A percentile compares a stretch with the other conserved stretches of the same genome.
phyloP scores from a whole-genome alignment of 2,329 filamentous ascomycete genomes.

The Cucurbitaria berberidis region DNA sequence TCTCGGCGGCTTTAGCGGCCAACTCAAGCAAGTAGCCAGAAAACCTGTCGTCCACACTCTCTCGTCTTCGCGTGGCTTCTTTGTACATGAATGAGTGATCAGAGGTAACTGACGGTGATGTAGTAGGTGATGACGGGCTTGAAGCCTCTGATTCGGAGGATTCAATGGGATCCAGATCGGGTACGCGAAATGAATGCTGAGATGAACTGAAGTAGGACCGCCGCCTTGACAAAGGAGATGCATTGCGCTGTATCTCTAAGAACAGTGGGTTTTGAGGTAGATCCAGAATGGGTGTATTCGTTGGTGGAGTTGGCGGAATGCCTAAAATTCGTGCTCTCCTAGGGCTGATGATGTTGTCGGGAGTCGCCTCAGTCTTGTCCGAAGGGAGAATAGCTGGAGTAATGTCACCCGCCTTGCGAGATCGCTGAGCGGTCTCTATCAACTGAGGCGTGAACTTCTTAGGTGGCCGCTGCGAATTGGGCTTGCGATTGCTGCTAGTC shows the following conservation, averaged over 20 bases:
- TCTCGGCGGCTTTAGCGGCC: constrained; percentile 79
- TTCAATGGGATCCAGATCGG: constrained; percentile 66
- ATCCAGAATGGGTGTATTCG: constrained; percentile 44
- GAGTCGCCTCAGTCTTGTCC: constrained; percentile 75
- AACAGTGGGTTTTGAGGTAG: constrained; percentile 43
- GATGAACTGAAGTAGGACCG: constrained; percentile 47
- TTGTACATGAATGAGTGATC: constrained; percentile 58
- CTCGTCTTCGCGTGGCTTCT: constrained; percentile 62
- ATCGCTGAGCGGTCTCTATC: constrained; percentile 78
- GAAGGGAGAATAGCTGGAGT: constrained; percentile 67
- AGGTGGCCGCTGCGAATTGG: constrained; percentile 32
- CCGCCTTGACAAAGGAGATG: constrained; percentile 37
- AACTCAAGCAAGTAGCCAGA: constrained; percentile 79
- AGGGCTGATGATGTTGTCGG: constrained; percentile 48
- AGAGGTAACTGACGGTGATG: constrained; percentile 54
- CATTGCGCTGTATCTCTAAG: constrained; percentile 44
- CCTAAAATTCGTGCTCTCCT: constrained; percentile 53
- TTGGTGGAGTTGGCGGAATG: constrained; percentile 54
- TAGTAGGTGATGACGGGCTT: constrained; percentile 53
- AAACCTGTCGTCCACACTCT: constrained; percentile 76
- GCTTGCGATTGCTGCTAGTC: constrained; percentile 25
- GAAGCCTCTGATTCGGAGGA: constrained; percentile 64
- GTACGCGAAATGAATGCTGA: constrained; percentile 65
- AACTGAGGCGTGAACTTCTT: constrained; percentile 76
- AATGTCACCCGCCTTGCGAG: constrained; percentile 69